Base-by-base conservation (phyloP, 139 green algal genomes). In the Chlamydomonas sp. region DNA sequence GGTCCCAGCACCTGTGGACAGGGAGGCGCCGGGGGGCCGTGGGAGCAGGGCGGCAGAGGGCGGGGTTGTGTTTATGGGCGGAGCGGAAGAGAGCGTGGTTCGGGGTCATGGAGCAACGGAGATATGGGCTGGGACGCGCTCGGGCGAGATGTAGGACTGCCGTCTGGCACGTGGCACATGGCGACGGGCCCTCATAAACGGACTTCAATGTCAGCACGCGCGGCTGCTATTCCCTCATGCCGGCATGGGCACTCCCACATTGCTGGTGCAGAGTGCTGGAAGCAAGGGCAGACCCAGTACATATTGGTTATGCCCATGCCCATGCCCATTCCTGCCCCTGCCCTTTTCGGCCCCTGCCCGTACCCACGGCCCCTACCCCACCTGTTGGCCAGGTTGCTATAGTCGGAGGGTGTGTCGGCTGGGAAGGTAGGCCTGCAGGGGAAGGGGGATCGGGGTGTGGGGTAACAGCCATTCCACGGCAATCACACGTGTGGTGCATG, bases 351-450 rank as follows among this genome's bases (percentile, higher is more conserved):
- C 10, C 12, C 10, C 12, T 71, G 66, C 66, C 66, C 10, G 66
- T 10, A 14, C 66, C 10, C 10, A 71, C 66, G 66, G 66, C 66
- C 66, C 10, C 66, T 71, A 71, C 15, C 83, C 63, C 72, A 87
- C 78, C 78, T 72, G 18, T 87, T 69, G 8, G 79, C 80, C 57
- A 90, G 72, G 31, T 49, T 10, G 7, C 61, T 3, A 31, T 80
- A 90, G 57, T 86, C 79, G 63, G 79, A 18, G 18, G 80, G 79
- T 1, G 79, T 77, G 57, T 76, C 72, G 58, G 63, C 9, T 1
- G 86, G 86, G 79, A 87, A 90, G 59, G 72, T 57, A 61, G 82
- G 82, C 74, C 82, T 86, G 82, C 3, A 57, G 20, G 20, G n/a
- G 15, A 15, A 15, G 66, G 4, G 66, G 66, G 31, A 49, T 49